Base-by-base conservation (phyloP, 139 green algal genomes). In the Desmodesmus armatus region DNA sequence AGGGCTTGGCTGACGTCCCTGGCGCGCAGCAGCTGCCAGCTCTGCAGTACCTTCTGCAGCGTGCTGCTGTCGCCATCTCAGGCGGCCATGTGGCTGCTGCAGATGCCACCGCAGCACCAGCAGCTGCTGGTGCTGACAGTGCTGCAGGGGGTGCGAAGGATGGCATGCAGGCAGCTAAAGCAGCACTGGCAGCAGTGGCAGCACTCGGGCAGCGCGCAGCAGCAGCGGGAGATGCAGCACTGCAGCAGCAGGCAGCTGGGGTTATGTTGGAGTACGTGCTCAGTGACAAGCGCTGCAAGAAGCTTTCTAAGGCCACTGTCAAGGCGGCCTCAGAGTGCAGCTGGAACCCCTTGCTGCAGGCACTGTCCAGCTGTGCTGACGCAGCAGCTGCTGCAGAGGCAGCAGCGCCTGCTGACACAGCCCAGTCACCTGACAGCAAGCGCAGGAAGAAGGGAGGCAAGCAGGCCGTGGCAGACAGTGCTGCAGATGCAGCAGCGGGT, bases 1-100 rank as follows among this genome's bases (percentile, higher is more conserved):
- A 27, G 27, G 82, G 71, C 17, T 43, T 82, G 3, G 55, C 67
- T 27, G 72, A 2, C 23, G 40, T 92, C 51, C 83, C 87, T 0
- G 69, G 66, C 0, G 69, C 77, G 0, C 85, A 89, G 31, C 84
- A 92, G 75, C 71, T 93, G 27, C 86, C 86, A 0, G 84, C 83
- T 40, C 75, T 95, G 41, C 83, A 79, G 79, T 40, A 88, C 27
- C 86, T 93, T 40, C 76, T 84, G 25, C 3, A 25, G 33, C 29
- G 77, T 76, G 69, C 78, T 87, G 66, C 83, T 83, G n/a, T n/a
- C n/a, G n/a, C n/a, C n/a, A n/a, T n/a, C n/a, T n/a, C n/a, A n/a
- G n/a, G n/a, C n/a, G 82, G 43, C 23, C 23, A 15, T 3, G 5
- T 82, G 23, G 29, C 47, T 37, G 66, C 70, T 19, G 29, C 60